Evolutionary conservation across 805 yeast species (phyloP), one percentile per base, ranked within the genome.

Genomic region (Candida parachauliodes): DNA sequence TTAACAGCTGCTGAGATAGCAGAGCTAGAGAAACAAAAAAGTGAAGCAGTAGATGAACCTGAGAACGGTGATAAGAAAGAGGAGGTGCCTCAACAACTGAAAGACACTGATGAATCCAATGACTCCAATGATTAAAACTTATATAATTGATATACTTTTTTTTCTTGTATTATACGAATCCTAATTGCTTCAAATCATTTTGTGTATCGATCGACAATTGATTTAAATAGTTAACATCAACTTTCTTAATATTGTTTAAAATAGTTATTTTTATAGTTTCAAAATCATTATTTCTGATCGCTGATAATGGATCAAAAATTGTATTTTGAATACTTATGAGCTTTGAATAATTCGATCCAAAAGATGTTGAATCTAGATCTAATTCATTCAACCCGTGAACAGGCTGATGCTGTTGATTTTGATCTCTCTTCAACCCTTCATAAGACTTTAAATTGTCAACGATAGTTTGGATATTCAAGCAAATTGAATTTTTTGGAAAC

Each of bases 311-410:
- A 60, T 93, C 97, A 46, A 76, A 69, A 3, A 81, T 72, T 45
- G 71, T 77, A 11, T 61, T 60, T 23, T 76, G 70, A 33, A 88
- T 79, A 2, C 84, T 74, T 1, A 74, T 77, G 42, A 93, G 68
- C 52, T 76, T 80, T 36, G 94, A 85, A 59, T 77, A 93, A 36
- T 81, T 78, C 0, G 96, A 82, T 2, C 98, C 98, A 60, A 89
- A 93, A 2, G 93, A 70, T 2, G 71, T 56, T 18, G 73, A 52
- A 36, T 83, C 88, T 21, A 74, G 50, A 46, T 81, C 83, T 15
- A 73, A 51, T 34, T 75, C 80, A 27, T 58, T 59, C 24, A 67
- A 60, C 20, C 5, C 49, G 37, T 11, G 57, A 36, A 9, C 24
- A 22, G 14, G 18, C 12, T 9, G 26, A 15, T n/a, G 19, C 3